A percentile compares a stretch with the other conserved stretches of the same genome.
phyloP scores from a whole-genome alignment of 2,329 filamentous ascomycete genomes.

The Exophiala calicioides region DNA sequence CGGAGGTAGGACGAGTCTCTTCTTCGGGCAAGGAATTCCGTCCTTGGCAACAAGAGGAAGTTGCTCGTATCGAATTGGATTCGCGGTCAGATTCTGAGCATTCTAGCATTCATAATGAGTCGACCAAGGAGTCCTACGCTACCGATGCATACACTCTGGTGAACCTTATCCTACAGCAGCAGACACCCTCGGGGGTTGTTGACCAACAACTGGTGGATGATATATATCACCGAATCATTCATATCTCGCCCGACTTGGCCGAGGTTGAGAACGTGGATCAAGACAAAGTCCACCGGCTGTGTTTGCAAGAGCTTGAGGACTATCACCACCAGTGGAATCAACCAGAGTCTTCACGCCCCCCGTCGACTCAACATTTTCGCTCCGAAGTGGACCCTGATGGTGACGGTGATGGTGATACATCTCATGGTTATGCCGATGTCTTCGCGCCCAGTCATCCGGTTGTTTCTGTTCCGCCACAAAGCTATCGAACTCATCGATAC shows the following conservation, averaged over 20 bases:
- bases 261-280: constrained; percentile 57
- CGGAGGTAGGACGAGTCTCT: constrained; percentile 2
- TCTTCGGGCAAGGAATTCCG: background rate
- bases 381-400: constrained; percentile 1
- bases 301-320: constrained; percentile 50
- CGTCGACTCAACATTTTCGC: constrained; percentile 9
- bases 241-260: constrained; percentile 55
- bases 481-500: constrained; percentile 32
- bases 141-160: constrained; percentile 32
- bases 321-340: constrained; percentile 19
- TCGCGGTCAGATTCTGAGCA: constrained; percentile 16
- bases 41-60: constrained; percentile 3
- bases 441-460: background rate
- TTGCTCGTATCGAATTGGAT: constrained; percentile 6
- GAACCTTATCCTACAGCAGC: constrained; percentile 31
- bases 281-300: constrained; percentile 57
- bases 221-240: constrained; percentile 42
- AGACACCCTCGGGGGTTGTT: constrained; percentile 35
- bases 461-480: constrained; percentile 17
- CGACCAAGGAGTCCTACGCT: constrained; percentile 15
- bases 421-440: background rate
- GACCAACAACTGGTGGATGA: constrained; percentile 34
- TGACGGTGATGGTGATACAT: background rate
- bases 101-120: constrained; percentile 21
- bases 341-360: constrained; percentile 8